These are phyloP conservation scores for Penicillium maclennaniae DNA, from an alignment of 495 filamentous ascomycete genomes.

Conservation along the genomic window DNA sequence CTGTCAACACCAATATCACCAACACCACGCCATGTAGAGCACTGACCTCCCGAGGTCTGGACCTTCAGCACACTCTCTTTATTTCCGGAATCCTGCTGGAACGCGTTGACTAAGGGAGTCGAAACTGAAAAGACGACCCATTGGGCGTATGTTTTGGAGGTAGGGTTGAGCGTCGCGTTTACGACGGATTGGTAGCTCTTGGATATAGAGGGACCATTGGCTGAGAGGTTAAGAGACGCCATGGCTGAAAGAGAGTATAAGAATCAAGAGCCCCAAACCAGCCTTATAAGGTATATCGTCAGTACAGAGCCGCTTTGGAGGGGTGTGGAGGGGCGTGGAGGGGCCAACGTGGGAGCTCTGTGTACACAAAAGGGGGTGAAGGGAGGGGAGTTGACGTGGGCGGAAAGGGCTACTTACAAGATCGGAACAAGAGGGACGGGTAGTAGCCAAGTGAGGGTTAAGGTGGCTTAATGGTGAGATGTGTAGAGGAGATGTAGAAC, in stretches of 20 bases:
- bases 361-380: background rate
- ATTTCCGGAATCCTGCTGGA: constrained; percentile 71
- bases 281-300: background rate
- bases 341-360: background rate
- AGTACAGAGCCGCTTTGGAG: background rate
- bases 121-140: constrained; percentile 94
- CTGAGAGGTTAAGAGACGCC: constrained; percentile 88
- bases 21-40: background rate
- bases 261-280: background rate
- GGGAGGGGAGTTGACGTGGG: constrained; percentile 4
- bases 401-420: constrained; percentile 1
- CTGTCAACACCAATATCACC: background rate
- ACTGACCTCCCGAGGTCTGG: constrained; percentile 80
- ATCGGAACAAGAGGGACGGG: background rate
- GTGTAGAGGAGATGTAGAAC: background rate
- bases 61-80: constrained; percentile 97
- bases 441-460: background rate
- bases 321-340: background rate
- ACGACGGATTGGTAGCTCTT: constrained; percentile 89
- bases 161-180: constrained; percentile 57
- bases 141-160: constrained; percentile 67
- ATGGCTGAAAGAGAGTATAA: constrained; percentile 45
- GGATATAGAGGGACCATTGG: constrained; percentile 85
- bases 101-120: constrained; percentile 83
- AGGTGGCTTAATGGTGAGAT: background rate